Evolutionary conservation across 768 basidiomycete species (phyloP), one percentile per base, ranked within the genome.

Genomic region (Brasilioporus rufonigricans): DNA sequence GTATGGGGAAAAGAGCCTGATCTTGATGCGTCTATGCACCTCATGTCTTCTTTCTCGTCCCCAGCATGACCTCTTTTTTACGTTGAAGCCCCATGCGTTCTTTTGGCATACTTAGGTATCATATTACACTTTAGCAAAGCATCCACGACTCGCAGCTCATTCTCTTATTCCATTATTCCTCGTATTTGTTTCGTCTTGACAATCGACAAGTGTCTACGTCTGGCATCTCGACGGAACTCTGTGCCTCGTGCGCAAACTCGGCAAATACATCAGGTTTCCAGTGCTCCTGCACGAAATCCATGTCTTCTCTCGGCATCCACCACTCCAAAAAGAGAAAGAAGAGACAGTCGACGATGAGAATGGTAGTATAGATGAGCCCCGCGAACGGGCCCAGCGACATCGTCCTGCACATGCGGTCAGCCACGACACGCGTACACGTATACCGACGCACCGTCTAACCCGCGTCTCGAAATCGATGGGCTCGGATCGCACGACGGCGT

Each of bases 241-340:
- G 24, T 4, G 54, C 46, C 18, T 55, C 50, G 8, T 31, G 50
- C 8, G 56, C 65, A 31, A 66, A 51, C 46, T 65, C 41, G 19
- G 58, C 41, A 43, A 63, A 70, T 1, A 64, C 54, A 1, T 66
- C 56, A 3, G 68, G 65, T 27, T 85, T 74, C 89, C 90, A 92
- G 49, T 83, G 76, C 51, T 74, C 74, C 26, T 77, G 72, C 0
- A 92, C 93, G 59, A 81, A 84, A 68, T 96, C 91, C 49, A 97
- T 73, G 52, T 85, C 77, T 21, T 87, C 82, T 44, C 86, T 74
- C 0, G 96, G 96, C 66, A 85, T 80, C 77, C 84, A 85, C 85
- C 84, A 90, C 63, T 97, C 93, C 4, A 99, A 76, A 46, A 91
- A 75, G 60, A 85, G 64, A 68, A 92, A 93, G 71, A 97, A 96